These are phyloP conservation scores for Trametes cinnabarina DNA, from an alignment of 768 basidiomycete species.

Conservation along the genomic window DNA sequence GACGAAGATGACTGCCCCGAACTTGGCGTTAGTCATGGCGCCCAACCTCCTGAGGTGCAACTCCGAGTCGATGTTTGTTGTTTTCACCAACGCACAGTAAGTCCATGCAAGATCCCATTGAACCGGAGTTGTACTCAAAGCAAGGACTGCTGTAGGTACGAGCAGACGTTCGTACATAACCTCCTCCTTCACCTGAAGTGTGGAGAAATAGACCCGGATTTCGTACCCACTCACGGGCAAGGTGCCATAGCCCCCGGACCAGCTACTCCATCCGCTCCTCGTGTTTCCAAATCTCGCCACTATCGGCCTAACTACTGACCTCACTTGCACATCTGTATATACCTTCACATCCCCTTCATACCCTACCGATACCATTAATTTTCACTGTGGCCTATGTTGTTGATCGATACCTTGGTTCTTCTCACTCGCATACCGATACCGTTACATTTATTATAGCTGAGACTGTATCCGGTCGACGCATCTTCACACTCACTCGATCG, in stretches of 20 bases:
- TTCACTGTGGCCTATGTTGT: constrained; percentile 11
- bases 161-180: constrained; percentile 86
- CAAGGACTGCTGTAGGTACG: constrained; percentile 42
- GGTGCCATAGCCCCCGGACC: constrained; percentile 55
- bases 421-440: not conserved
- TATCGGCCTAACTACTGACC: constrained; percentile 17
- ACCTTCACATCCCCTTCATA: constrained; percentile 1
- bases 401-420: not conserved
- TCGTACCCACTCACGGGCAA: constrained; percentile 75
- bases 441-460: not conserved
- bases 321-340: not conserved
- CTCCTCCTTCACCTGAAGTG: constrained; percentile 79
- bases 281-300: constrained; percentile 10
- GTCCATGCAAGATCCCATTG: no score
- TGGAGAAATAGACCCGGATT: constrained; percentile 70
- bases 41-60: constrained; percentile 86
- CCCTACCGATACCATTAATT: constrained; percentile 18
- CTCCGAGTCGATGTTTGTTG: constrained; percentile 83
- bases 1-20: constrained; percentile 90
- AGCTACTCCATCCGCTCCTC: constrained; percentile 10
- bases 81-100: constrained; percentile 89
- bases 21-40: constrained; percentile 88
- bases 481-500: not conserved
- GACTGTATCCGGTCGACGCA: not conserved
- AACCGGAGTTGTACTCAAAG: not conserved